Evolutionary conservation across 2,329 filamentous ascomycete species (phyloP).

Genomic region (Fusarium scirpi): DNA sequence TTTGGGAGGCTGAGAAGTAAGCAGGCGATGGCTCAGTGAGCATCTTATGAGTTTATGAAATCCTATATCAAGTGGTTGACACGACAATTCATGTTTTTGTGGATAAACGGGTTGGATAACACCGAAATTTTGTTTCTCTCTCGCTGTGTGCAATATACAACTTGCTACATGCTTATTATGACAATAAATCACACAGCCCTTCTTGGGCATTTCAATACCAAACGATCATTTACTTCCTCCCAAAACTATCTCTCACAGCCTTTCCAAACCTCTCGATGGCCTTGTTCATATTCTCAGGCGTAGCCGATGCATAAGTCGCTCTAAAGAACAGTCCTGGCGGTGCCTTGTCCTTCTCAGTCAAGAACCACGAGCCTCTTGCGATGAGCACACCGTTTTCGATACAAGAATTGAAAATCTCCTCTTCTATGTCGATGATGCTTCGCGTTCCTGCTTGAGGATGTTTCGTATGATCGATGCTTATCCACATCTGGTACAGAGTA

Average conservation of each 20-base stretch:
- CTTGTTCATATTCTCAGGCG: conserved; percentile 74
- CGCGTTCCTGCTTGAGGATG: conserved; percentile 71
- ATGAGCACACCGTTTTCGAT: conserved; percentile 83
- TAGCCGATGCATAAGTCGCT: conserved; percentile 88
- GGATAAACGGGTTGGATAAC: background rate
- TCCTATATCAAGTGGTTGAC: background rate
- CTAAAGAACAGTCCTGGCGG: conserved; percentile 83
- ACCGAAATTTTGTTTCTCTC: background rate
- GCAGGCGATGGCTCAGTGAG: background rate
- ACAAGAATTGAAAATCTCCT: conserved; percentile 83
- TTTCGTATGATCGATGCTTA: conserved; percentile 73
- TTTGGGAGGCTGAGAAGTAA: conserved; percentile 60
- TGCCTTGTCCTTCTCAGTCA: conserved; percentile 73
- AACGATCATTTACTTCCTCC: conserved; percentile 44
- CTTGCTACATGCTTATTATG: background rate
- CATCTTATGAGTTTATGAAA: background rate
- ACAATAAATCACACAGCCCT: background rate
- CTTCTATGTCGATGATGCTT: conserved; percentile 76
- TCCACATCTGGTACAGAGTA: conserved; percentile 70
- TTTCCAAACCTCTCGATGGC: conserved; percentile 81
- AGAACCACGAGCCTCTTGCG: conserved; percentile 91
- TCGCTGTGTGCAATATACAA: background rate
- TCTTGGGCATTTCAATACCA: background rate
- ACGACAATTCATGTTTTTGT: background rate
- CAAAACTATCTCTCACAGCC: conserved; percentile 73